Percentiles rank a stretch among this genome's conserved stretches.
Evolutionary conservation across 2,329 filamentous ascomycete genomes (phyloP).

Genomic region (Alternaria viburni): DNA sequence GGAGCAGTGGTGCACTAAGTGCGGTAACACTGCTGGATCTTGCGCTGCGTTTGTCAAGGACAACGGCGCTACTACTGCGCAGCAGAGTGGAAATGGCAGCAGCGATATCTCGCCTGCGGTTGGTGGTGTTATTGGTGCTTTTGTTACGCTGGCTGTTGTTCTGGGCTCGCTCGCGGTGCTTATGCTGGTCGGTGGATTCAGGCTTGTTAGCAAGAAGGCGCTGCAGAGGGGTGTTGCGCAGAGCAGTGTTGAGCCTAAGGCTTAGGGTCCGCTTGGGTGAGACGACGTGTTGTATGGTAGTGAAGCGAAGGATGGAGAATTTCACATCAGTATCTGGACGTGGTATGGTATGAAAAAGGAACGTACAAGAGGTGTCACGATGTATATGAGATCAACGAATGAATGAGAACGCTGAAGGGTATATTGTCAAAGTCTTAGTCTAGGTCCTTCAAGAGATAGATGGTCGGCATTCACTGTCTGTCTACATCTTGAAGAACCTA

Average conservation of each 20-base stretch:
- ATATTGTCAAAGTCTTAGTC: background rate
- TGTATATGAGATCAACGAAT: background rate
- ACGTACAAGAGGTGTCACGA: background rate
- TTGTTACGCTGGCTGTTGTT: conserved; percentile 71
- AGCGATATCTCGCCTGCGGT: conserved; percentile 68
- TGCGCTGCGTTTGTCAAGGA: conserved; percentile 61
- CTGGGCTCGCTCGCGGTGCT: conserved; percentile 60
- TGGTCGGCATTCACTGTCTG: no score
- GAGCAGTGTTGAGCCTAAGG: conserved; percentile 13
- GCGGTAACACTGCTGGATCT: conserved; percentile 72
- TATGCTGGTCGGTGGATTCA: conserved; percentile 63
- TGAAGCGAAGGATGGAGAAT: background rate
- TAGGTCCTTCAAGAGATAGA: background rate
- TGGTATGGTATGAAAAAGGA: no score
- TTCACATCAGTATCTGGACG: background rate
- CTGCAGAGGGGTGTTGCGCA: conserved; percentile 18
- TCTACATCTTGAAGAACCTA: background rate
- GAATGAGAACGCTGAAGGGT: background rate
- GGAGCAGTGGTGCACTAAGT: conserved; percentile 74
- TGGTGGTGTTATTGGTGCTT: conserved; percentile 80
- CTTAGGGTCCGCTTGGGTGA: conserved; percentile 1
- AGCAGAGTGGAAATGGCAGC: conserved; percentile 27
- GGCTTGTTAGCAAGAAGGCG: conserved; percentile 63
- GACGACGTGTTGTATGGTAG: no score
- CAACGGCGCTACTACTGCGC: conserved; percentile 4